These are phyloP conservation scores for Trichoderma erinaceum DNA, from an alignment of 495 filamentous ascomycete species.

Conservation along the genomic window DNA sequence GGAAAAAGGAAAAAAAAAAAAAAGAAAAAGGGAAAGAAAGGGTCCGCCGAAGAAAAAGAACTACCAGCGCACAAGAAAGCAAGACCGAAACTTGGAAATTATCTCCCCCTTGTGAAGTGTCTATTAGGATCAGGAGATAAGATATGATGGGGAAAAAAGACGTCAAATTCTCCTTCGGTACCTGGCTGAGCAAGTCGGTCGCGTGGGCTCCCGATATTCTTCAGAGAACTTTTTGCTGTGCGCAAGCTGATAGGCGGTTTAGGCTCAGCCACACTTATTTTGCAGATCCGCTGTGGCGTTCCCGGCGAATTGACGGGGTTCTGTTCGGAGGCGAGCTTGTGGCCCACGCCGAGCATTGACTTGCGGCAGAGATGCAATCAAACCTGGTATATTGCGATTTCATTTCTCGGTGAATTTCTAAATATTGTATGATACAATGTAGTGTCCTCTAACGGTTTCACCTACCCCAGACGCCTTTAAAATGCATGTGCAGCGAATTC, in stretches of 20 bases:
- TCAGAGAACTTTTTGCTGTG: slow-evolving; percentile 5
- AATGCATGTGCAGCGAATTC: background rate
- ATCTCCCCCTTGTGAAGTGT: background rate
- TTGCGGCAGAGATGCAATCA: too few species aligned
- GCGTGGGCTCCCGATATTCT: background rate
- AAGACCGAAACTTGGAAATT: background rate
- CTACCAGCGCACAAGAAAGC: background rate
- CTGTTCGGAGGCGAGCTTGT: background rate
- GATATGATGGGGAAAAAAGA: background rate
- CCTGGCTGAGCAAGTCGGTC: background rate
- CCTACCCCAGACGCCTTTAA: background rate
- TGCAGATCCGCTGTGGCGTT: background rate
- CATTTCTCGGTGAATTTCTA: too few species aligned
- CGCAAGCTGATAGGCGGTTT: slow-evolving; percentile 1
- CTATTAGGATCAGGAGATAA: background rate
- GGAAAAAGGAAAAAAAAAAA: background rate
- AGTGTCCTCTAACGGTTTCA: background rate
- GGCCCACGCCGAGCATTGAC: background rate
- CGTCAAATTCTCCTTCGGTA: background rate
- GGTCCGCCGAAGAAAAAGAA: background rate
- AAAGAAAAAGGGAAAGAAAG: background rate
- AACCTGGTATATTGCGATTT: too few species aligned
- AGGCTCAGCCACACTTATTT: background rate
- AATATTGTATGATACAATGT: background rate
- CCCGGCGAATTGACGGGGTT: background rate